Evolutionary conservation across 2,329 filamentous ascomycete species (phyloP), one percentile per base, ranked within the genome.

Genomic region (Monilinia aucupariae): DNA sequence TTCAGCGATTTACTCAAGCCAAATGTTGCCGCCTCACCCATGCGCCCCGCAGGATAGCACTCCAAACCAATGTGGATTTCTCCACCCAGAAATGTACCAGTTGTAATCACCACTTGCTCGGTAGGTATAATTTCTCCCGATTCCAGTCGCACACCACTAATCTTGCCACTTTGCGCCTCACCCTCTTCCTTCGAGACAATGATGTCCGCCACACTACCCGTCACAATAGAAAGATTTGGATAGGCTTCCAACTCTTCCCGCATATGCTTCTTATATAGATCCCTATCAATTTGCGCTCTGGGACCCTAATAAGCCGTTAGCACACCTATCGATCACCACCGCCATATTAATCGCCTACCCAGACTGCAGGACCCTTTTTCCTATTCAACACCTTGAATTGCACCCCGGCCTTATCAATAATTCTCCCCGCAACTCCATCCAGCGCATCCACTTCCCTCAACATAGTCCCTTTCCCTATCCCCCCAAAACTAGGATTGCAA

Each of bases 381-480:
- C 85, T 81, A 75, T 99, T 99, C 72, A 99, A 76, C 22, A 96
- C 82, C 67, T 90, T 87, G 75, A 97, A 99, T 74, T 97, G 93
- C n/a, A 97, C 85, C 7, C 91, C 94, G 3, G 94, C 89, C 74
- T 94, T 93, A 77, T 99, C 94, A 64, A 96, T 91, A 27, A 97
- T 88, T 43, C 91, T 84, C 0, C 91, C 92, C 0, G 92, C 88
- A 25, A 99, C 79, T 0, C 94, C 94, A 72, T 97, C 94, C 64
- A 99, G 81, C 0, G 94, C 94, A 78, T 99, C 94, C 39, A 99
- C 88, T 76, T 99, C 94, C 49, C 93, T 87, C 58, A 99, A 80
- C 80, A 99, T 97, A 12, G 91, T 97, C 20, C 94, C 94, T 75
- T 99, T 99, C 51, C 94, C 94, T 70, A 99, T 97, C n/a, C 94